A percentile compares a stretch with the other conserved stretches of the same genome.
Evolutionary conservation across 2,329 filamentous ascomycete species (phyloP).

Genomic region (Beauveria scarabaeidicola): DNA sequence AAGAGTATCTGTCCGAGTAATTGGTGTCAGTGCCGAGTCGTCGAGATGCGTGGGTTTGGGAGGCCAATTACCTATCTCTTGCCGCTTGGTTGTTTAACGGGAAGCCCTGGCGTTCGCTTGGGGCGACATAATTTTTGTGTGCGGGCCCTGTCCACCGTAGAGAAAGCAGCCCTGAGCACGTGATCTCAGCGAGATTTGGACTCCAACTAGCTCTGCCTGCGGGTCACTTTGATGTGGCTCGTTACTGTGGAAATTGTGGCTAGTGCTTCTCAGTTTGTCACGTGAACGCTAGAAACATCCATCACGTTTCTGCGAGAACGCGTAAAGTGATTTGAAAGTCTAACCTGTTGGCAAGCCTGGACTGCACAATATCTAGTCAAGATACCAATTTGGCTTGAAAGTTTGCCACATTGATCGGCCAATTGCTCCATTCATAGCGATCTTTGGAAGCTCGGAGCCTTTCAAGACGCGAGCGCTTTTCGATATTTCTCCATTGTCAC

Average conservation of each 20-base stretch:
- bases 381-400: neutral
- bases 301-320: neutral
- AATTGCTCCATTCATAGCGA: neutral
- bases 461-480: neutral
- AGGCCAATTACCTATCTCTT: constrained; percentile 29
- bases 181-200: constrained; percentile 16
- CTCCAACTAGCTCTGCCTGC: neutral
- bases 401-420: neutral
- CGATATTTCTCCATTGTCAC: neutral
- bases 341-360: neutral
- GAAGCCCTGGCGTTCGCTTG: constrained; percentile 21
- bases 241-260: neutral
- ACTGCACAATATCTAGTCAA: neutral
- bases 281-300: neutral
- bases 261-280: neutral
- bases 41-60: constrained; percentile 12
- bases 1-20: constrained; percentile 20
- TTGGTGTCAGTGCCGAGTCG: constrained; percentile 23
- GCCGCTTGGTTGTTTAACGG: constrained; percentile 33
- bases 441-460: neutral
- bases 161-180: constrained; percentile 26
- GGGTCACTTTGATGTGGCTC: constrained; percentile 4
- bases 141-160: constrained; percentile 18
- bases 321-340: constrained; percentile 4
- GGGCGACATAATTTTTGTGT: constrained; percentile 31